Evolutionary conservation across 371 early-diverging fungal species (phyloP).

Genomic region (Apophysomyces trapeziformis): DNA sequence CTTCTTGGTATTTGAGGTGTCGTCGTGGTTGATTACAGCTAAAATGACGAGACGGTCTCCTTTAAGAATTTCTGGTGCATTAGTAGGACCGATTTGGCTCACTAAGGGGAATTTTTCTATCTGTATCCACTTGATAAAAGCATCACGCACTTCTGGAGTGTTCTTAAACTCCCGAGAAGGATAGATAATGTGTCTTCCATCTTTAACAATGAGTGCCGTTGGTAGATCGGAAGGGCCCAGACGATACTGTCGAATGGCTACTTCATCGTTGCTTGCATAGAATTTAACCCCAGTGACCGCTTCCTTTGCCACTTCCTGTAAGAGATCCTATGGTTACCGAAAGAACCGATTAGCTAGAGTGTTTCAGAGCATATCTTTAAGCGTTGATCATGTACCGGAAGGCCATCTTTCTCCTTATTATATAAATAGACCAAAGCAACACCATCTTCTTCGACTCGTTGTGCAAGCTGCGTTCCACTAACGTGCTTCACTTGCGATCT

Average conservation of each 20-base stretch:
- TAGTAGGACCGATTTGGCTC: constrained; percentile 34
- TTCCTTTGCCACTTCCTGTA: constrained; percentile 30
- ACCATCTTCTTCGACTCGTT: constrained; percentile 25
- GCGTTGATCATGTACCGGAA: constrained; percentile 16
- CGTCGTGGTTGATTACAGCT: constrained; percentile 27
- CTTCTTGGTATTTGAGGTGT: constrained; percentile 16
- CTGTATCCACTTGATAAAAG: constrained; percentile 41
- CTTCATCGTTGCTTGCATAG: constrained; percentile 36
- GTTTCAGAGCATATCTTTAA: constrained; percentile 16
- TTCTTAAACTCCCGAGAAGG: constrained; percentile 32
- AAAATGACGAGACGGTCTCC: constrained; percentile 37
- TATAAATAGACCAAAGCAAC: constrained; percentile 44
- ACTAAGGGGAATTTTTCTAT: constrained; percentile 46
- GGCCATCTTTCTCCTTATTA: constrained; percentile 20
- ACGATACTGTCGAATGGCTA: constrained; percentile 25
- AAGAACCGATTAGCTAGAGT: background rate
- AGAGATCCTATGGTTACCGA: constrained; percentile 20
- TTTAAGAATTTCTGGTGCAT: constrained; percentile 36
- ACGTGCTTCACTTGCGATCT: constrained; percentile 36
- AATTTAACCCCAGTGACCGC: constrained; percentile 33
- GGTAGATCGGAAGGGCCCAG: constrained; percentile 33
- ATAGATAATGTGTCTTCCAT: constrained; percentile 30
- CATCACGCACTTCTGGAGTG: constrained; percentile 21
- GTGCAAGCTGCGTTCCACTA: constrained; percentile 21
- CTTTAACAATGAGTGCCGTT: constrained; percentile 40